Percentiles rank a stretch among this genome's conserved stretches.
phyloP scores from a whole-genome alignment of 805 yeast species.

The Hanseniaspora guilliermondii region DNA sequence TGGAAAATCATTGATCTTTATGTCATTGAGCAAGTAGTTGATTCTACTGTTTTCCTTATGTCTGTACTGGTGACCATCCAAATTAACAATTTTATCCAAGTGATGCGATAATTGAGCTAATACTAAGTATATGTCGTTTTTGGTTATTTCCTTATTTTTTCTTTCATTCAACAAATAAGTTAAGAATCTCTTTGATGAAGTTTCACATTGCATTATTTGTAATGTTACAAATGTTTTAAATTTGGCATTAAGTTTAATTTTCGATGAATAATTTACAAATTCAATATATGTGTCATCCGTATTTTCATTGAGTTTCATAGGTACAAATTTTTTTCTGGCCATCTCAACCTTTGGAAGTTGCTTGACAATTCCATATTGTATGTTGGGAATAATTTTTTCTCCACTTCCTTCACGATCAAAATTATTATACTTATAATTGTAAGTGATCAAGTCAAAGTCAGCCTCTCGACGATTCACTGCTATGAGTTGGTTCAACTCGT shows the following conservation, averaged over 20 bases:
- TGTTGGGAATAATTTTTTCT: not conserved
- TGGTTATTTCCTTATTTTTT: not conserved
- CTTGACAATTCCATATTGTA: not conserved
- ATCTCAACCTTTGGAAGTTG: not conserved
- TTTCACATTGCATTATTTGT: slow-evolving; percentile 4
- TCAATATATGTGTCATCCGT: not conserved
- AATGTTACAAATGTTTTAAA: not conserved
- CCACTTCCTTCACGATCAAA: not conserved
- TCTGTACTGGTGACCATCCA: slow-evolving; percentile 4
- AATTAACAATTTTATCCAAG: slow-evolving; percentile 1
- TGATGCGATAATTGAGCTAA: slow-evolving; percentile 4
- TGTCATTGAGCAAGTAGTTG: not conserved
- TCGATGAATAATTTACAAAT: not conserved
- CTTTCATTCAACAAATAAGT: not conserved
- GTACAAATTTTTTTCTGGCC: not conserved
- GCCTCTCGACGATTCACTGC: not conserved
- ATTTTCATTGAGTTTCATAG: not conserved
- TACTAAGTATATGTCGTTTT: not conserved
- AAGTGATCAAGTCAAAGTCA: not conserved
- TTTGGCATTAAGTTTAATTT: not conserved
- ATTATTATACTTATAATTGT: not conserved
- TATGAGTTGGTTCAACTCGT: not conserved
- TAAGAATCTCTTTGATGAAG: not conserved
- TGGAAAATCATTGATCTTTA: not conserved
- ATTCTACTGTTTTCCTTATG: not conserved